Base-by-base conservation (phyloP, 2,329 filamentous ascomycete genomes). In the Aspergillus latus region DNA sequence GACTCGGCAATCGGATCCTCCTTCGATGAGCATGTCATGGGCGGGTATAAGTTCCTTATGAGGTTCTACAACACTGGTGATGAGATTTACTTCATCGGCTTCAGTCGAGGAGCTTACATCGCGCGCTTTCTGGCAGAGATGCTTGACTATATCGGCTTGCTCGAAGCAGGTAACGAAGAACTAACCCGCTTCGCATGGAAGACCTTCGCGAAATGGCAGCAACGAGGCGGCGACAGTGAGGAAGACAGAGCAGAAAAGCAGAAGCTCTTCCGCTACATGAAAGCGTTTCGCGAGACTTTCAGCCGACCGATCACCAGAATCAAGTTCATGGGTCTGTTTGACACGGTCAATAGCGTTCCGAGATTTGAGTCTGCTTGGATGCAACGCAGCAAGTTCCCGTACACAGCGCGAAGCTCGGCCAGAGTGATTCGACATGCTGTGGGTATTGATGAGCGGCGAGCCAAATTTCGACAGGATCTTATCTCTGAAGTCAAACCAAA, bases 161-260 rank as follows among this genome's bases (percentile, higher is more conserved):
- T 95, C 11, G 88, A 87, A 10, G 87, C 89, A 50, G 90, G 90
- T 9, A 95, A 95, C 64, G 89, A 95, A 67, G 90, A 94, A 63
- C 88, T 94, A 85, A 85, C 90, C 50, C 80, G 82, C 3, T 95
- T 95, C 68, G 90, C 89, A 0, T 94, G 90, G 89, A 92, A 76
- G 62, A 74, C 72, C 5, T 76, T 76, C 46, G 68, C 73, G 40
- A 75, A 74, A 46, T 76, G 74, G 74, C 71, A 75, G 60, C 70
- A 73, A 58, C 68, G 73, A 7, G 58, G 65, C 4, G 66, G 53
- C 10, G 54, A 61, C 7, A 59, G 43, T 9, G 52, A 59, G 4
- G 64, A 70, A n/a, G 68, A 72, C 6, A 44, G 42, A 5, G 57
- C 64, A 44, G 61, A 69, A 49, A 66, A 66, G 45, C 59, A 60